Conservation (phyloP, 2,329 filamentous ascomycete genomes). For the Colletotrichum sp. region DNA sequence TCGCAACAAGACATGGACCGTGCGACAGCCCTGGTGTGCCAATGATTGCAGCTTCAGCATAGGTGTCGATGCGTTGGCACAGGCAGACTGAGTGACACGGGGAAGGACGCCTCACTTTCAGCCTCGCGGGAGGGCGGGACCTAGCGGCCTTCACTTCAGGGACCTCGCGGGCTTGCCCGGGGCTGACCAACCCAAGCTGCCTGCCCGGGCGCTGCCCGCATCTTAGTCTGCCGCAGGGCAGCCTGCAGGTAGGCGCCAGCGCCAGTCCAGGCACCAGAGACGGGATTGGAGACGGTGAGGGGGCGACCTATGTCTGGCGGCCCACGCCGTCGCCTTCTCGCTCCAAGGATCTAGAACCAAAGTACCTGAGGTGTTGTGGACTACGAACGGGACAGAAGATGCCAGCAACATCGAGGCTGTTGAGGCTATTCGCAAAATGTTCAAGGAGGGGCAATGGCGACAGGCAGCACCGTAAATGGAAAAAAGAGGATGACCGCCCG, state of each 20-base stretch:
- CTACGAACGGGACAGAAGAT: not conserved
- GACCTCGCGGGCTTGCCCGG: not conserved
- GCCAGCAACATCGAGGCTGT: not conserved
- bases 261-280: not conserved
- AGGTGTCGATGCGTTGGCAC: not conserved
- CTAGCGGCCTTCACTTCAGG: not conserved
- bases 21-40: not conserved
- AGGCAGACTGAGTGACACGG: not conserved
- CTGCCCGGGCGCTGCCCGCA: not conserved
- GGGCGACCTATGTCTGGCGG: not conserved
- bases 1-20: constrained; percentile 3
- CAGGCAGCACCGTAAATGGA: not conserved
- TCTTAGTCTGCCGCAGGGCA: not conserved
- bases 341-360: not conserved
- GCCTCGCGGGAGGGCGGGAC: not conserved
- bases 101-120: not conserved
- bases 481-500: not conserved
- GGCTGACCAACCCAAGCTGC: not conserved
- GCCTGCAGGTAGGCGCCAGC: not conserved
- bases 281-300: not conserved
- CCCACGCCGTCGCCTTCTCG: not conserved
- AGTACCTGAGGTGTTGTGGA: not conserved
- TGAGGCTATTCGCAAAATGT: not conserved
- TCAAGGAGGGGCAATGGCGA: not conserved
- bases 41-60: not conserved